Base-by-base conservation (phyloP, 2,329 filamentous ascomycete species). In the Fusarium foetens region DNA sequence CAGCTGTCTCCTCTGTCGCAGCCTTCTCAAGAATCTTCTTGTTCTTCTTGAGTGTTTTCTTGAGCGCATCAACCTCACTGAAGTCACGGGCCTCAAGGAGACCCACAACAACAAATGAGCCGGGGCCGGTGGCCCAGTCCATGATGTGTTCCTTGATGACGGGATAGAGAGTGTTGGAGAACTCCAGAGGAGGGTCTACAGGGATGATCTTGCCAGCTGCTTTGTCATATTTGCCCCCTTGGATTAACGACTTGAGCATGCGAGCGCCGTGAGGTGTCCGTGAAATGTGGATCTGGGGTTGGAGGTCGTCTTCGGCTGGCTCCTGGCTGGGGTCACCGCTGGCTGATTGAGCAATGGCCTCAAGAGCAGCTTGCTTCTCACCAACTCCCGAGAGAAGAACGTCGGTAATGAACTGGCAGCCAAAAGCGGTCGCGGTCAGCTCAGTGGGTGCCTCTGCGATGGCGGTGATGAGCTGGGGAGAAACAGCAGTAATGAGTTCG, bases 241-340 rank as follows among this genome's bases (percentile, higher is more conserved):
- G 92, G 29, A 98, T 94, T 12, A 99, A 88, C 1, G 92, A 92
- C 84, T 97, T 98, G 77, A 98, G 88, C 91, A 98, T 92, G 66
- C 94, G 92, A 21, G 93, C 94, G 43, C 90, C 92, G 75, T 86
- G 87, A 1, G 90, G 79, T 41, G 88, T 87, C 76, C 88, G 85
- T 31, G 90, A 88, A 61, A 92, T 86, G 78, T 94, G 92, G 35
- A 81, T 78, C 27, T 78, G 79, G 8, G 81, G 74, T 21, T 82
- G 76, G 19, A 82, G 66, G 29, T 84, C 84, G 13, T 85, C 84
- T 49, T 84, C 84, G 6, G 79, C 77, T n/a, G 78, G 77, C 41
- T 79, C 78, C 29, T 81, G 80, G 43, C 77, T 84, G 9, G 89
- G 87, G 70, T 90, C 83, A 38, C 89, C 89, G 31, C 85, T 86